Percentiles rank a stretch among this genome's conserved stretches.
phyloP scores from a whole-genome alignment of 1,284 basidiomycete species.

The Ganoderma sp. region DNA sequence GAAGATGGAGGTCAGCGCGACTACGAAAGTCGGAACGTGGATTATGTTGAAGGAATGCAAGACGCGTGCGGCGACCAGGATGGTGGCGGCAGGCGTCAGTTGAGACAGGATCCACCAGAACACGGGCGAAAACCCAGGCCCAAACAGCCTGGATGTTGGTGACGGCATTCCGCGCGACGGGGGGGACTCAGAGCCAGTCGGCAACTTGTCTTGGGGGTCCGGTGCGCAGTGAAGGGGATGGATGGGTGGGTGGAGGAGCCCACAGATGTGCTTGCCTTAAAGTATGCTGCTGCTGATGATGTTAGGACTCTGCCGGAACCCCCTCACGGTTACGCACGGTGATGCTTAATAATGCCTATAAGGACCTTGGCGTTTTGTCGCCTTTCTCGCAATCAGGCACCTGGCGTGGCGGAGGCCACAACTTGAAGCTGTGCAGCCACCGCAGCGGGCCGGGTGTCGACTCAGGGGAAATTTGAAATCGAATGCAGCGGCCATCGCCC shows the following conservation, averaged over 20 bases:
- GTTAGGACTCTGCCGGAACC: too few relatives aligned
- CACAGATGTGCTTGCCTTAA: not conserved
- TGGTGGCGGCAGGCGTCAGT: not conserved
- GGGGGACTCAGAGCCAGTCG: not conserved
- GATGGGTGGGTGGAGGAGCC: not conserved
- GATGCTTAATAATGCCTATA: too few relatives aligned
- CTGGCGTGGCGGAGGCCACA: too few relatives aligned
- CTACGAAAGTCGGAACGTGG: not conserved
- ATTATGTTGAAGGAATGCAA: not conserved
- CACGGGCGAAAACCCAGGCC: slow-evolving; percentile 13
- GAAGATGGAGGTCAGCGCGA: slow-evolving; percentile 8
- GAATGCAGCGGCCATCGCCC: too few relatives aligned
- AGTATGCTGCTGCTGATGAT: not conserved
- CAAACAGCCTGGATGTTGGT: not conserved
- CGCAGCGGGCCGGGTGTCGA: too few relatives aligned
- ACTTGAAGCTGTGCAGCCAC: too few relatives aligned
- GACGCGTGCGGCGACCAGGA: not conserved
- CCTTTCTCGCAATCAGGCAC: too few relatives aligned
- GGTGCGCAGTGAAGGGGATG: not conserved
- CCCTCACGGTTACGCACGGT: too few relatives aligned
- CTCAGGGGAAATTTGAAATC: too few relatives aligned
- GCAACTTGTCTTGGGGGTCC: not conserved
- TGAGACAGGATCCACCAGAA: not conserved
- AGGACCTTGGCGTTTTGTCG: too few relatives aligned
- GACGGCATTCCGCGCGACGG: not conserved